Evolutionary conservation across 192 early-diverging fungal genomes (phyloP).

Genomic region (Rhizophagus sp.): DNA sequence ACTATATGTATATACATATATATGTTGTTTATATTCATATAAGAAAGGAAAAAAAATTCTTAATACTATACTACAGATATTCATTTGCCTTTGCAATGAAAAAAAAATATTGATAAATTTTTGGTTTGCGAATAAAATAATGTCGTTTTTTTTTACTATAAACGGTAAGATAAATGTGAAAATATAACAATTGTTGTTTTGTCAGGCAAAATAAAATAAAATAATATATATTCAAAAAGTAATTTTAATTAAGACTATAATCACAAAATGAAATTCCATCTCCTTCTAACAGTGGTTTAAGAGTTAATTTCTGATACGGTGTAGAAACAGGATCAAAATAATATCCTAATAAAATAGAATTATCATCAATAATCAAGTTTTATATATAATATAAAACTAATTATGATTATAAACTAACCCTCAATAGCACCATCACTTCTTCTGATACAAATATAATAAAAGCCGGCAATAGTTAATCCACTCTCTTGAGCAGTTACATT

Average conservation of each 20-base stretch:
- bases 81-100: not conserved
- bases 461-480: slow-evolving; percentile 64
- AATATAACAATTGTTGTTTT: not conserved
- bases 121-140: not conserved
- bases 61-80: not conserved
- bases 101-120: not conserved
- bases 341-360: slow-evolving; percentile 25
- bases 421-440: slow-evolving; percentile 57
- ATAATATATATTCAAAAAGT: not conserved
- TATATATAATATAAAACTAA: not conserved
- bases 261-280: slow-evolving; percentile 36
- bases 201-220: not conserved
- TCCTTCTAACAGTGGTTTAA: slow-evolving; percentile 38
- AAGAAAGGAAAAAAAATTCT: not conserved
- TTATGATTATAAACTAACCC: slow-evolving; percentile 33
- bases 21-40: not conserved
- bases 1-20: no score
- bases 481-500: slow-evolving; percentile 51
- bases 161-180: not conserved
- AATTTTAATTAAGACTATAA: slow-evolving; percentile 13
- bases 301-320: slow-evolving; percentile 39
- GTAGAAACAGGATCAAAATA: slow-evolving; percentile 43
- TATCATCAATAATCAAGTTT: not conserved
- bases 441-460: slow-evolving; percentile 69
- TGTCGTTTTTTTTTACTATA: not conserved